phyloP scores from a whole-genome alignment of 139 green algal genomes.

The Chlamydomonas sp. region DNA sequence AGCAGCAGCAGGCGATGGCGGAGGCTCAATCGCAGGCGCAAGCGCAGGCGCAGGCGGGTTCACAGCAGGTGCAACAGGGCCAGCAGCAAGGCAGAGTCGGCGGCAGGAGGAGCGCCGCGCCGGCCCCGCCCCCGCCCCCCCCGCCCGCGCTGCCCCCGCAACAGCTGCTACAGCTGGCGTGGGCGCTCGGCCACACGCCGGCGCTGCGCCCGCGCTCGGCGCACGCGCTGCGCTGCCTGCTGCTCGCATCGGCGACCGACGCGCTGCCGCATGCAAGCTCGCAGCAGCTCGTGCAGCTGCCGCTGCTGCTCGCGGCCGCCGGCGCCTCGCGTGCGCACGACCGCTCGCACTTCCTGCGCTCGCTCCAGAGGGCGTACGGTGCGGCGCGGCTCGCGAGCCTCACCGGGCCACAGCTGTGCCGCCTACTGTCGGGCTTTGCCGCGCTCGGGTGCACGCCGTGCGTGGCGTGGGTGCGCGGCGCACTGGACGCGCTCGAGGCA shows the following conservation, averaged over 20 bases:
- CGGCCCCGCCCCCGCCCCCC: neutral
- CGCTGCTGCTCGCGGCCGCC: neutral
- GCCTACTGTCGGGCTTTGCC: neutral
- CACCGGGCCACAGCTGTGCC: neutral
- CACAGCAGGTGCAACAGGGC: slow-evolving; percentile 5
- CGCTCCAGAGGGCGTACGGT: neutral
- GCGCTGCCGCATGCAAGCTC: neutral
- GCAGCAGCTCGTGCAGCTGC: neutral
- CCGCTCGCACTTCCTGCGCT: neutral
- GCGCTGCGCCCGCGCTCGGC: neutral
- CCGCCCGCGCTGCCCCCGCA: neutral
- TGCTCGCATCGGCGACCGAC: neutral
- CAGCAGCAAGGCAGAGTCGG: neutral
- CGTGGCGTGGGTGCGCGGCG: neutral
- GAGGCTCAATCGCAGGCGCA: no score
- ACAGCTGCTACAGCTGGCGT: neutral
- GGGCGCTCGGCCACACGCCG: neutral
- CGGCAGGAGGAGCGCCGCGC: neutral
- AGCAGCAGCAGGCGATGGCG: neutral
- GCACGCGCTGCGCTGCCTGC: neutral
- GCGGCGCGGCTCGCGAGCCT: neutral
- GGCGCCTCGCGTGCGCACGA: neutral
- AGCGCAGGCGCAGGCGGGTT: neutral
- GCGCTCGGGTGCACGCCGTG: neutral
- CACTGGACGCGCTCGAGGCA: neutral